Evolutionary conservation across 257 asterid species (phyloP).

Genomic region (Plantago ovata): DNA sequence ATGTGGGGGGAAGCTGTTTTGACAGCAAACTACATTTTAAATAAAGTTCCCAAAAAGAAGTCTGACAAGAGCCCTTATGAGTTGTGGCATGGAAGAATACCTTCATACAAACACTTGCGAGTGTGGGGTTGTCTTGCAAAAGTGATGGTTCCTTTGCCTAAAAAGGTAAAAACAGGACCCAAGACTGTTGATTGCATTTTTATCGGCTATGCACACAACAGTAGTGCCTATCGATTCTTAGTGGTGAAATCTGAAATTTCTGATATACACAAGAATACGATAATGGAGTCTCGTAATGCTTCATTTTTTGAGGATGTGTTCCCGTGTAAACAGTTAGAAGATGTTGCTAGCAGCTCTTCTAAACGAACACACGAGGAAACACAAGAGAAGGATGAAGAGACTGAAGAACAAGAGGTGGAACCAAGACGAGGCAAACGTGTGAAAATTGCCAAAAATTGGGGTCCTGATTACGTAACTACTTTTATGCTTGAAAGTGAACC

Average conservation of each 20-base stretch:
- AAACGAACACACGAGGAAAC: neutral
- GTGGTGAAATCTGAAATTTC: neutral
- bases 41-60: neutral
- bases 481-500: neutral
- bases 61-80: neutral
- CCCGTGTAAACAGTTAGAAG: neutral
- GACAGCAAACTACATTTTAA: neutral
- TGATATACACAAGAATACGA: neutral
- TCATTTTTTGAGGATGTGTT: neutral
- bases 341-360: neutral
- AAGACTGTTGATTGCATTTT: neutral
- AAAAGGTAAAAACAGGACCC: neutral
- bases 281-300: neutral
- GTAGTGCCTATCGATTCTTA: neutral
- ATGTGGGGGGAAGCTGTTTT: neutral
- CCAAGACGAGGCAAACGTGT: neutral
- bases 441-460: neutral
- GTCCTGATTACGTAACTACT: neutral
- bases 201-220: slow-evolving; percentile 1
- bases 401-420: neutral
- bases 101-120: neutral
- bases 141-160: neutral
- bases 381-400: neutral
- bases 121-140: neutral
- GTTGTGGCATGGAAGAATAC: neutral